Evolutionary conservation across 495 filamentous ascomycete species (phyloP).

Genomic region (Penicillium canescens): DNA sequence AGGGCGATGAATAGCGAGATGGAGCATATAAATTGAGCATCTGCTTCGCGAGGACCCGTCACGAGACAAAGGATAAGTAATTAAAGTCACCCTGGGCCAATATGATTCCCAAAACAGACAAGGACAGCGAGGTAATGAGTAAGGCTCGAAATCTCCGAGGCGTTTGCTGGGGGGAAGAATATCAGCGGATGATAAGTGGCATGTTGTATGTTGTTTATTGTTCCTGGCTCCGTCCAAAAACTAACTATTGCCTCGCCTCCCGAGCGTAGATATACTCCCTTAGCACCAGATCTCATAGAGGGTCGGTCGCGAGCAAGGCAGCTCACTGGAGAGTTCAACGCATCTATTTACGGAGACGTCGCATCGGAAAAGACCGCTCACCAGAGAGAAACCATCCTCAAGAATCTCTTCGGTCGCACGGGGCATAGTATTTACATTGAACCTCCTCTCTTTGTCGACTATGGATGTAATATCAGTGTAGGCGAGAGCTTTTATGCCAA

Average conservation of each 20-base stretch:
- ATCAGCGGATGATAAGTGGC: not conserved
- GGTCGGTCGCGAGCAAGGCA: conserved; percentile 8
- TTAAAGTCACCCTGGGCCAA: too few species aligned
- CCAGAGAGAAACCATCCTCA: not conserved
- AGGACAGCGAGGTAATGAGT: not conserved
- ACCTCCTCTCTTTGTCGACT: not conserved
- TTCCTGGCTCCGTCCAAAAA: not conserved
- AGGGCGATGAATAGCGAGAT: too few species aligned
- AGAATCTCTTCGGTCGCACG: conserved; percentile 1
- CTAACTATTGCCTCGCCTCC: too few species aligned
- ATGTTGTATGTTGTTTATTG: not conserved
- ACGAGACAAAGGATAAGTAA: too few species aligned
- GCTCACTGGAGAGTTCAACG: conserved; percentile 3
- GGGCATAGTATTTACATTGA: conserved; percentile 2
- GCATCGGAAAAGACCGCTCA: not conserved
- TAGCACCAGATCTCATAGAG: conserved; percentile 6
- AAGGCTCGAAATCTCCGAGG: not conserved
- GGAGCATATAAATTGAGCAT: too few species aligned
- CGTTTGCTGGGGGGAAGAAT: not conserved
- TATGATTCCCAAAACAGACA: not conserved
- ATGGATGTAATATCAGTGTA: conserved; percentile 8
- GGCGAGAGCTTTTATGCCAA: conserved; percentile 46
- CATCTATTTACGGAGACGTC: not conserved
- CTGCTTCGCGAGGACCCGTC: too few species aligned
- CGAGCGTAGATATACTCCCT: conserved; percentile 1